Conservation (phyloP, 1,284 basidiomycete species). For the Singerocomus inundabilis region DNA sequence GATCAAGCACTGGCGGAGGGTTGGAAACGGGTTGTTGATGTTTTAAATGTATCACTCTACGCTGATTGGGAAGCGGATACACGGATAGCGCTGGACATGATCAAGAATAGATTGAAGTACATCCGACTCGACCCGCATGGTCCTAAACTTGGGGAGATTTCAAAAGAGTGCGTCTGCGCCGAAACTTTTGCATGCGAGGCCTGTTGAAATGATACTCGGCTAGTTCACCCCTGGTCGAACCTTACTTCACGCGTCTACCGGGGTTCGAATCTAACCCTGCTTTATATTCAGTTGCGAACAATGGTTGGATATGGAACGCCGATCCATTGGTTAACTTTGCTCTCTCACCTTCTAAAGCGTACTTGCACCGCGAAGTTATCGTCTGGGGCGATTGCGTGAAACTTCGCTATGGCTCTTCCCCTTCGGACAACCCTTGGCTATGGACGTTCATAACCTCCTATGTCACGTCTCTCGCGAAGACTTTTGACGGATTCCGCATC, state of each 20-base stretch:
- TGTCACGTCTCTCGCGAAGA: conserved; percentile 73
- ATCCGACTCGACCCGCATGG: conserved; percentile 80
- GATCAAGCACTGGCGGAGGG: conserved; percentile 57
- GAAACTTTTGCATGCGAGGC: neutral
- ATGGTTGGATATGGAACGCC: conserved; percentile 99
- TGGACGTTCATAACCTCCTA: conserved; percentile 94
- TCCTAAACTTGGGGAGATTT: conserved; percentile 82
- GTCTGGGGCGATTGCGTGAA: conserved; percentile 99
- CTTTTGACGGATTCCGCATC: conserved; percentile 94
- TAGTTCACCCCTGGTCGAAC: conserved; percentile 81
- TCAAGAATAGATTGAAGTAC: conserved; percentile 77
- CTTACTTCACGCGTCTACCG: conserved; percentile 84
- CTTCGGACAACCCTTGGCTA: conserved; percentile 87
- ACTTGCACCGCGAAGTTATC: conserved; percentile 94
- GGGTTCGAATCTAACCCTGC: conserved; percentile 61
- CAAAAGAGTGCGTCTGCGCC: conserved; percentile 50
- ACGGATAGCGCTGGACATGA: conserved; percentile 68
- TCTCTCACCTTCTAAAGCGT: conserved; percentile 92
- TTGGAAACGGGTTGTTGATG: conserved; percentile 79
- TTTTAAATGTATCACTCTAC: conserved; percentile 86
- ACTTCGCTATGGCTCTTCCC: conserved; percentile 83
- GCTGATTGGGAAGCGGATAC: conserved; percentile 82
- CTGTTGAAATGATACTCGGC: conserved; percentile 10
- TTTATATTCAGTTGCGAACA: conserved; percentile 87
- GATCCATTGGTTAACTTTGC: conserved; percentile 96